These are phyloP conservation scores for Ilyonectria robusta DNA, from an alignment of 2,329 filamentous ascomycete genomes.

Conservation along the genomic window DNA sequence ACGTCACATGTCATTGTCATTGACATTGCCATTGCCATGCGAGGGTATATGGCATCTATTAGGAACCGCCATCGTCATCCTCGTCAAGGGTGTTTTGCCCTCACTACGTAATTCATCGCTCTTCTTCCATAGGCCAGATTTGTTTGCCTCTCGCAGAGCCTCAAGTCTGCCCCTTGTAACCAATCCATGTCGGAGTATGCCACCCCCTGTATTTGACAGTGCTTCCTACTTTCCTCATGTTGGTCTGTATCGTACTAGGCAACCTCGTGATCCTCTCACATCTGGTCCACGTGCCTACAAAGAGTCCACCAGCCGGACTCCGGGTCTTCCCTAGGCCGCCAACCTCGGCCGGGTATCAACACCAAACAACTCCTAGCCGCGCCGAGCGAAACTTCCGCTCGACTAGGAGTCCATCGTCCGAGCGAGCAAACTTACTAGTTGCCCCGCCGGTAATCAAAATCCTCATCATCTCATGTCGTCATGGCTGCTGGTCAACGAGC, in stretches of 20 bases:
- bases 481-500: neutral
- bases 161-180: neutral
- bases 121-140: neutral
- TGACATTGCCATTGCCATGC: neutral
- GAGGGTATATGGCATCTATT: neutral
- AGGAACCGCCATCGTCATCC: neutral
- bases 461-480: constrained; percentile 4
- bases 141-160: neutral
- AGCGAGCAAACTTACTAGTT: neutral
- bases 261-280: neutral
- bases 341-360: neutral
- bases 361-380: neutral
- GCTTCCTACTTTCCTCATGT: neutral
- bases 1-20: neutral
- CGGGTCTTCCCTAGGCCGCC: neutral
- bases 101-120: neutral
- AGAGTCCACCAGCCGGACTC: neutral
- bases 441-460: neutral
- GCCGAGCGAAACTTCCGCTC: neutral
- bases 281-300: neutral
- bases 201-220: neutral
- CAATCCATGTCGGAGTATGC: neutral
- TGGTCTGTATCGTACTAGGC: neutral
- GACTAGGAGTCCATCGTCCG: neutral
- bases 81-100: neutral